These are phyloP conservation scores for Daldinia concentrica DNA, from an alignment of 495 filamentous ascomycete species.

Conservation along the genomic window DNA sequence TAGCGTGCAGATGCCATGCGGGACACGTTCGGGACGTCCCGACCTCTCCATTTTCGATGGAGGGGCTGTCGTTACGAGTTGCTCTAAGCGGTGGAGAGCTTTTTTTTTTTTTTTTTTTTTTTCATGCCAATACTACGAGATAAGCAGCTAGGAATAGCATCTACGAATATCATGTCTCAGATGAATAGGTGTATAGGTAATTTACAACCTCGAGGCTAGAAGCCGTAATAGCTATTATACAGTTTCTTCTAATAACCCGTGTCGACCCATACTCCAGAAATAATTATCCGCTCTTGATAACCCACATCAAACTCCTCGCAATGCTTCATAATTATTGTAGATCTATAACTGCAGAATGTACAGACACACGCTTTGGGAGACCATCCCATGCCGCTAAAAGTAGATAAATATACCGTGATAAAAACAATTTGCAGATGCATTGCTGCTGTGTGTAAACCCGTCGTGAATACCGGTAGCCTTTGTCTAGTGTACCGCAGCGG, in stretches of 20 bases:
- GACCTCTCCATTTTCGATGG: constrained; percentile 2
- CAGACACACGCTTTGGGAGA: neutral
- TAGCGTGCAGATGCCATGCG: constrained; percentile 5
- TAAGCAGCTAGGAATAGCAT: neutral
- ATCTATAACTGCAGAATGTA: neutral
- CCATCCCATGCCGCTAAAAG: neutral
- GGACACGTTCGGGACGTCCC: neutral
- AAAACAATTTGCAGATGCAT: neutral
- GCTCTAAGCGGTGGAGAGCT: neutral
- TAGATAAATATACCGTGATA: neutral
- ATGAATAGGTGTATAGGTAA: neutral
- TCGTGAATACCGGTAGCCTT: neutral
- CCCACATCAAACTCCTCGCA: neutral
- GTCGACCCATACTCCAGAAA: neutral
- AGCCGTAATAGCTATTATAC: neutral
- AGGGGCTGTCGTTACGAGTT: neutral
- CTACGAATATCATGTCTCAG: neutral
- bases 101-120: neutral
- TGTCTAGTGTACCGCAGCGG: neutral
- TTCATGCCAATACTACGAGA: neutral
- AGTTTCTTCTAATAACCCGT: neutral
- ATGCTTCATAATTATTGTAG: neutral
- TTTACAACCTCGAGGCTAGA: neutral
- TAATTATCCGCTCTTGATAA: neutral
- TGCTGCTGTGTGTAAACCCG: neutral